These are phyloP conservation scores for Cyberlindnera maclurae DNA, from an alignment of 805 yeast genomes.

Conservation along the genomic window DNA sequence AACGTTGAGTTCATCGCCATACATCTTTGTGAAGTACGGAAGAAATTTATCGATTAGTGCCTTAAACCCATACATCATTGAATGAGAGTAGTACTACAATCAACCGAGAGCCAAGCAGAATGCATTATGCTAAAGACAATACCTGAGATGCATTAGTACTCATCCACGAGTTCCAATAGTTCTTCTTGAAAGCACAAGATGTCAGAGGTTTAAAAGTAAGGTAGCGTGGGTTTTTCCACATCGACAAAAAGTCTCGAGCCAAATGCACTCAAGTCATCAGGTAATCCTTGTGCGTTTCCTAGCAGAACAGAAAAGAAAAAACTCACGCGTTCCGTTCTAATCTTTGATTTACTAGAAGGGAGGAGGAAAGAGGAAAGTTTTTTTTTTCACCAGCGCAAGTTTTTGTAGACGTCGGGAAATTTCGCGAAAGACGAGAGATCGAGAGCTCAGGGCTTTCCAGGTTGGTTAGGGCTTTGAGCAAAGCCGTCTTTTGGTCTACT, in stretches of 20 bases:
- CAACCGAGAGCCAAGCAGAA: too few relatives aligned
- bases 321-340: not conserved
- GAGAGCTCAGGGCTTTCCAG: not conserved
- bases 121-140: not conserved
- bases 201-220: conserved; percentile 66
- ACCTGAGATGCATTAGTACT: conserved; percentile 7
- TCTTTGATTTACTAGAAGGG: not conserved
- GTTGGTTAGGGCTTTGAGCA: not conserved
- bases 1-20: too few relatives aligned
- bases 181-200: not conserved
- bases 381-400: not conserved
- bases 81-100: too few relatives aligned
- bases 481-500: not conserved
- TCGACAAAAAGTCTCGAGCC: conserved; percentile 97
- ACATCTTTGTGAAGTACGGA: too few relatives aligned
- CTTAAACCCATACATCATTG: too few relatives aligned
- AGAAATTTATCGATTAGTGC: too few relatives aligned
- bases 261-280: conserved; percentile 78
- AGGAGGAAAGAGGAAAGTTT: not conserved
- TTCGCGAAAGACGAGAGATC: too few relatives aligned
- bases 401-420: too few relatives aligned
- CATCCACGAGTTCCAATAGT: conserved; percentile 1
- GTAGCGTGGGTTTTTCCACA: conserved; percentile 99
- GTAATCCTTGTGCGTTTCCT: not conserved
- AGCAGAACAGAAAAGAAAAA: not conserved